Evolutionary conservation across 1,284 basidiomycete species (phyloP), one percentile per base, ranked within the genome.

Genomic region (Apiotrichum porosum): DNA sequence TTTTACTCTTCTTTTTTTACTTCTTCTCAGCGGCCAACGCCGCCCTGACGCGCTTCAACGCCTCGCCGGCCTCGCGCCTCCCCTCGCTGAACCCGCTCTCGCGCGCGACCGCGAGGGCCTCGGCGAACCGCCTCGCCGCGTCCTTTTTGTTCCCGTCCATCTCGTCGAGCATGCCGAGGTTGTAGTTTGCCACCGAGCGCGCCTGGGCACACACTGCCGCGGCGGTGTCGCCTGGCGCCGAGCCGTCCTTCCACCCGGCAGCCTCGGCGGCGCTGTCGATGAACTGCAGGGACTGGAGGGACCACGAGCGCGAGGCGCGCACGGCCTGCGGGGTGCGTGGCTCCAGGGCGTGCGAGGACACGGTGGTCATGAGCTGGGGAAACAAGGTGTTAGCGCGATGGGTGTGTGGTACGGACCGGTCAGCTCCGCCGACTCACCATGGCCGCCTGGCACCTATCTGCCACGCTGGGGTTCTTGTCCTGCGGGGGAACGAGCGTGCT

Each of bases 151-250:
- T 64, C 9, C 49, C 47, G n/a, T 69, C 63, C 45, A 71, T 65
- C 69, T 74, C 72, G 9, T 64, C 61, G 12, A 73, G 51, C 66
- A 69, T 67, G 15, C 72, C 72, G 35, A 74, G 43, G 48, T 74
- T 73, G 49, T 65, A 69, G 36, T 67, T 51, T 6, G 61, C 68
- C 0, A 71, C 68, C 19, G 57, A 60, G 35, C 47, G 56, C 2
- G 72, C 71, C 12, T 62, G 52, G 9, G 55, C 52, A 46, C 72
- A 74, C 6, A 63, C 44, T 15, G 56, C 54, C 14, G 44, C 43
- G 24, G 58, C 56, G 30, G 55, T 37, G 37, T 65, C 59, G 3
- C 47, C 23, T 2, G 56, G 47, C 8, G 30, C 30, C 14, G 39
- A 32, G 30, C 50, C 50, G 12, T n/a, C 42, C 21, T 22, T 24